Conservation (phyloP, 371 early-diverging fungal species). For the Scutellospora calospora region DNA sequence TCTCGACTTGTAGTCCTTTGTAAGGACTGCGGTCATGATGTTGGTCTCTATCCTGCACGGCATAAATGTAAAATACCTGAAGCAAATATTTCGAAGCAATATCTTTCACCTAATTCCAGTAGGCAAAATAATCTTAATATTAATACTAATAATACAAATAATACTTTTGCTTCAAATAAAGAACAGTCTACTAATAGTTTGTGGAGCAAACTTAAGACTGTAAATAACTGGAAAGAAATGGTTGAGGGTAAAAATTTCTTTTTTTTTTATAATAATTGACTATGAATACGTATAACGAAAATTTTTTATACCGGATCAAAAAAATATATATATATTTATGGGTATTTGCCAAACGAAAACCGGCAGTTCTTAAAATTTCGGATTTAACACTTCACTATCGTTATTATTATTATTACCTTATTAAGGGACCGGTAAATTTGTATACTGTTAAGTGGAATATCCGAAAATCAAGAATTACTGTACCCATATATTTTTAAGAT, state of each 20-base stretch:
- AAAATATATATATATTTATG: too few relatives aligned
- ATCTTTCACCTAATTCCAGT: not conserved
- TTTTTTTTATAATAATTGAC: too few relatives aligned
- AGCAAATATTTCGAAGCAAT: conserved; percentile 44
- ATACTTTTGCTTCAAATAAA: not conserved
- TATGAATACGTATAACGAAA: too few relatives aligned
- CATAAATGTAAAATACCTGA: conserved; percentile 63
- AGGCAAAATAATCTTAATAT: not conserved
- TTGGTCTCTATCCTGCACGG: conserved; percentile 72
- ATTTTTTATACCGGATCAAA: too few relatives aligned
- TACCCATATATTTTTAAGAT: too few relatives aligned
- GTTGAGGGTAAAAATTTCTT: conserved; percentile 5
- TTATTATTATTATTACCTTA: too few relatives aligned
- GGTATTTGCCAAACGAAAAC: too few relatives aligned
- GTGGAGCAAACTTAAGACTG: conserved; percentile 41
- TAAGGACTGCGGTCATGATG: conserved; percentile 75
- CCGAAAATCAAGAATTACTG: too few relatives aligned
- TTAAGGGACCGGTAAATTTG: too few relatives aligned
- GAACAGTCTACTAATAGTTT: not conserved
- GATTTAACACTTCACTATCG: too few relatives aligned
- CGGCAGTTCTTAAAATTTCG: too few relatives aligned
- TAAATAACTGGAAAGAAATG: conserved; percentile 30
- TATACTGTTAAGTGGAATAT: too few relatives aligned
- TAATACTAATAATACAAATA: not conserved
- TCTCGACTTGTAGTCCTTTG: conserved; percentile 70